These are phyloP conservation scores for Trichoderma atrobrunneum DNA, from an alignment of 2,329 filamentous ascomycete species.

Conservation along the genomic window DNA sequence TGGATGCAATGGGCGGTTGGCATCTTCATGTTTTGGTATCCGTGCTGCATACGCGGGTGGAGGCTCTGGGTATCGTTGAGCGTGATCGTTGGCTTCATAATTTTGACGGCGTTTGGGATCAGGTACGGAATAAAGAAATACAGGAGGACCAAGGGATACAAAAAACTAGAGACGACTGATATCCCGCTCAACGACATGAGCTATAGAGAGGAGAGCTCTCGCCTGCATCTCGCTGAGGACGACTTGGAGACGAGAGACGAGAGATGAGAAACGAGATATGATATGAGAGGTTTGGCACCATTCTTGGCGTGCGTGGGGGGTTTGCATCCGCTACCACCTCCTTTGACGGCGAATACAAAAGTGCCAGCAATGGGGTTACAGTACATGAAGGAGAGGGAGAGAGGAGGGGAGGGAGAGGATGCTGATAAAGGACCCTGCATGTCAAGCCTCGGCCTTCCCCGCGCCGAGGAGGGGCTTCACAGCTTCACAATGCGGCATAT, in stretches of 20 bases:
- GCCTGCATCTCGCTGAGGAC: not conserved
- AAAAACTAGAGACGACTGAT: not conserved
- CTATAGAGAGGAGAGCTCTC: not conserved
- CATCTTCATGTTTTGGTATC: slow-evolving; percentile 2
- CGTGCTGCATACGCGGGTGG: not conserved
- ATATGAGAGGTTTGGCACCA: not conserved
- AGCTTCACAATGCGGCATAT: not conserved
- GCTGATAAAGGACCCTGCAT: not conserved
- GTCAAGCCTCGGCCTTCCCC: not conserved
- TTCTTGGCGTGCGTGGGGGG: not conserved
- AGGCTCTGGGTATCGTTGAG: not conserved
- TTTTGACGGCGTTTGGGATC: not conserved
- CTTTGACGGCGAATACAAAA: not conserved
- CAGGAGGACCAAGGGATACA: not conserved
- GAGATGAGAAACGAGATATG: not conserved
- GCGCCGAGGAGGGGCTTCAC: not conserved
- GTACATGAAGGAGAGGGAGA: not conserved
- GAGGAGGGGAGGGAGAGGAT: not conserved
- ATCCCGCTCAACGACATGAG: not conserved
- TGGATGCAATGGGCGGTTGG: slow-evolving; percentile 5
- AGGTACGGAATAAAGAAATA: not conserved
- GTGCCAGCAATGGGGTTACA: not conserved
- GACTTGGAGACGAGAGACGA: not conserved
- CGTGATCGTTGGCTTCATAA: not conserved
- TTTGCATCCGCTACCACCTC: not conserved